Evolutionary conservation across 2,329 filamentous ascomycete species (phyloP), one percentile per base, ranked within the genome.

Genomic region (Didymella segeticola): DNA sequence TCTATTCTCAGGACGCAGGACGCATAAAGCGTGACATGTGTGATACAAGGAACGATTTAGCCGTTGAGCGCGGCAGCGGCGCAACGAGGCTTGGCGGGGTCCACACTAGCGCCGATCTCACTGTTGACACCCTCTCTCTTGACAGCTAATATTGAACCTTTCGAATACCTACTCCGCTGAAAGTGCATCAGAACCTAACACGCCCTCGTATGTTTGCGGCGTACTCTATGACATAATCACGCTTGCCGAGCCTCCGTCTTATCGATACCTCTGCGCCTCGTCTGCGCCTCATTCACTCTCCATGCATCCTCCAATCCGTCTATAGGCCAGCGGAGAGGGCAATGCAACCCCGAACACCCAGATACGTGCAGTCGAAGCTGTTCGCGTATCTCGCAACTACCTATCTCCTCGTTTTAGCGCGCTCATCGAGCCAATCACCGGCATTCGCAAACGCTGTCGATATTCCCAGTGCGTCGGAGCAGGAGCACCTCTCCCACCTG

Each of bases 321-420:
- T 60, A 57, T 66, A 61, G 60, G 54, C 55, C 43, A 66, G 63
- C 53, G 63, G 43, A 61, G 63, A 63, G 63, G 60, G 62, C 58
- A 61, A 76, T 76, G 73, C 76, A 75, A 68, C 77, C 76, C 64
- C 75, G 74, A 26, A 77, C 87, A 75, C 82, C 88, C 73, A 87
- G 83, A 72, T 86, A 83, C 67, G 78, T 90, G 63, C 89, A 90
- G 78, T 88, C 86, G 77, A 87, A 89, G 70, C 83, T 91, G 68
- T 83, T 84, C 69, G 86, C 87, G 66, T 89, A 87, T 52, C 71
- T 89, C 47, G 78, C 83, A 65, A 84, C 86, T 47, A 84, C 85
- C 26, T 75, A 84, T 25, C 69, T 89, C 43, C 72, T 90, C 26
- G 64, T 88, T 27, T 67, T 85, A 31, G 71, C 91, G 34, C 89